A percentile compares a stretch with the other conserved stretches of the same genome.
Conservation (phyloP, 306 rosid species). For the Vigna hirtella region DNA sequence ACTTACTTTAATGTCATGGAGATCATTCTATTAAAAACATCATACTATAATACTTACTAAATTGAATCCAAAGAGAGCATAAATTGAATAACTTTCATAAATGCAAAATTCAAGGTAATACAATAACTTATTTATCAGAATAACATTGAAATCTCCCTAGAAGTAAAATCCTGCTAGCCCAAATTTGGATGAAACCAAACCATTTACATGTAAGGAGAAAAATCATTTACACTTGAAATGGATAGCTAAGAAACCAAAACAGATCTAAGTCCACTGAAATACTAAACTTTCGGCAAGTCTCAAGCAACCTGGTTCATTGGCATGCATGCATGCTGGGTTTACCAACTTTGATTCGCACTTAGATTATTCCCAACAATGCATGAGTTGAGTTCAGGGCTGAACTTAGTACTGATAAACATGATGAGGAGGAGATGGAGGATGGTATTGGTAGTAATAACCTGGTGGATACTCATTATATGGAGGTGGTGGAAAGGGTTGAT, state of each 20-base stretch:
- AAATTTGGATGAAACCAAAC: slow-evolving; percentile 16
- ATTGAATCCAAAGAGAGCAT: neutral
- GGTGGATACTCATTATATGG: slow-evolving; percentile 47
- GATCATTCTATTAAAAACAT: neutral
- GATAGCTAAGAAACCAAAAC: slow-evolving; percentile 15
- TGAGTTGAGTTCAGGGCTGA: slow-evolving; percentile 51
- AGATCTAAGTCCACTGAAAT: slow-evolving; percentile 16
- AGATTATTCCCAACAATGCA: neutral
- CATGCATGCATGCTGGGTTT: neutral
- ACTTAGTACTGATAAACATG: slow-evolving; percentile 50
- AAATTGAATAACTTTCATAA: neutral
- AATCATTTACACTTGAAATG: slow-evolving; percentile 47
- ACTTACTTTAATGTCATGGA: neutral
- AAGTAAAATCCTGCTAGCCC: slow-evolving; percentile 18
- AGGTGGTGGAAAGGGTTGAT: slow-evolving; percentile 43
- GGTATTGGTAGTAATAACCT: slow-evolving; percentile 21
- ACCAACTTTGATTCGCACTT: too few relatives aligned
- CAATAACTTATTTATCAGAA: neutral
- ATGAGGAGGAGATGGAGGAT: slow-evolving; percentile 4
- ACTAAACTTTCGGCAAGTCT: slow-evolving; percentile 38
- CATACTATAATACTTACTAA: neutral
- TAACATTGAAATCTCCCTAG: neutral
- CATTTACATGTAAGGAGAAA: slow-evolving; percentile 38
- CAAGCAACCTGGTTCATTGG: slow-evolving; percentile 32
- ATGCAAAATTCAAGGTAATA: neutral